Conservation (phyloP, 2,329 filamentous ascomycete species). For the Thielaviopsis cerberus region DNA sequence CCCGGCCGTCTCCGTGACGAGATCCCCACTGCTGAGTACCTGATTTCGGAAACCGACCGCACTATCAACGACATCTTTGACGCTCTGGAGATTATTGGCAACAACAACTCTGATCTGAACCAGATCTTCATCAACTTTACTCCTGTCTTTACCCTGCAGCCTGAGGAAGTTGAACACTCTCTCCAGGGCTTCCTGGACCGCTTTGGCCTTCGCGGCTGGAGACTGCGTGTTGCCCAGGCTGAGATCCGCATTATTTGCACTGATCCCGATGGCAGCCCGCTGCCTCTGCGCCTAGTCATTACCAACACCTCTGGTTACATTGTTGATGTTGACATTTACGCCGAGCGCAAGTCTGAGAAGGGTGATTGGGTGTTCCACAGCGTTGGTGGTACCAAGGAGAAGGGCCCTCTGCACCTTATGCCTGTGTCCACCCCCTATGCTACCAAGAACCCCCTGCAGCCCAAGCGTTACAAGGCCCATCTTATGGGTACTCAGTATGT, state of each 20-base stretch:
- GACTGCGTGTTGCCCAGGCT: slow-evolving; percentile 86
- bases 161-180: slow-evolving; percentile 77
- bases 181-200: slow-evolving; percentile 90
- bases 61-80: slow-evolving; percentile 96
- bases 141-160: slow-evolving; percentile 81
- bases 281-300: slow-evolving; percentile 87
- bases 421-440: slow-evolving; percentile 83
- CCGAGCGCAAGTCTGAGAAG: slow-evolving; percentile 94
- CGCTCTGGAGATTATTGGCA: slow-evolving; percentile 92
- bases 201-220: slow-evolving; percentile 87
- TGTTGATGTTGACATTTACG: slow-evolving; percentile 92
- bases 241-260: slow-evolving; percentile 98
- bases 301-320: slow-evolving; percentile 97
- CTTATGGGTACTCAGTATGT: slow-evolving; percentile 98
- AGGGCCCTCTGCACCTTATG: slow-evolving; percentile 85
- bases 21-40: slow-evolving; percentile 94
- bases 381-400: slow-evolving; percentile 85
- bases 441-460: slow-evolving; percentile 96
- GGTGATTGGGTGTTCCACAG: slow-evolving; percentile 97
- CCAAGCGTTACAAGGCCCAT: slow-evolving; percentile 98
- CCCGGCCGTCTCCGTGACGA: slow-evolving; percentile 88
- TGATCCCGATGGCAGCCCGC: slow-evolving; percentile 62
- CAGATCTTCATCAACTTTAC: slow-evolving; percentile 99
- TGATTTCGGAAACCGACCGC: slow-evolving; percentile 90
- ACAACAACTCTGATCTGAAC: slow-evolving; percentile 98